These are phyloP conservation scores for Lipomyces chichibuensis DNA, from an alignment of 805 yeast species.

Conservation along the genomic window DNA sequence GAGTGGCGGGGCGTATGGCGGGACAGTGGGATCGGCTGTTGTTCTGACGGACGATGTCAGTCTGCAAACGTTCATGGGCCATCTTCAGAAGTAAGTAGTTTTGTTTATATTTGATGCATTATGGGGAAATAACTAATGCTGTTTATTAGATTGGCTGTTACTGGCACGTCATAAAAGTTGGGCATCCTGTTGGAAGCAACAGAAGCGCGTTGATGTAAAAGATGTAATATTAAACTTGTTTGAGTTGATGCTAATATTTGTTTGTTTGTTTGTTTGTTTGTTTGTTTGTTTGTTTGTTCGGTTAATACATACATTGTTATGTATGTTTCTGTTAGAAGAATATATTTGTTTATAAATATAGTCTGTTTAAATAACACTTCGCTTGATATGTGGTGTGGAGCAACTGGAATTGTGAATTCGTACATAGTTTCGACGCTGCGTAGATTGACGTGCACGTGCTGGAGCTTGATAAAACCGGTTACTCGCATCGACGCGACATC, in stretches of 20 bases:
- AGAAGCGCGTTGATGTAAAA: not conserved
- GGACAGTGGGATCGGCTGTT: constrained; percentile 64
- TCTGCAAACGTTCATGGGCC: constrained; percentile 92
- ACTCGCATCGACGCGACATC: not conserved
- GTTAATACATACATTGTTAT: not conserved
- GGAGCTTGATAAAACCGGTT: not conserved
- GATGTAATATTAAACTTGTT: not conserved
- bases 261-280: not conserved
- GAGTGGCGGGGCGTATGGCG: constrained; percentile 51
- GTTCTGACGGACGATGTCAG: constrained; percentile 97
- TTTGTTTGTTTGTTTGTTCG: not conserved
- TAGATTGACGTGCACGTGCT: not conserved
- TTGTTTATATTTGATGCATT: not conserved
- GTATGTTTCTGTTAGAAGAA: not conserved
- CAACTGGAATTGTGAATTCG: too few species aligned
- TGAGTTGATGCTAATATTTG: not conserved
- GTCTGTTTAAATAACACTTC: too few species aligned
- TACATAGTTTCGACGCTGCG: not conserved
- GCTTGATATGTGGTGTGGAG: too few species aligned
- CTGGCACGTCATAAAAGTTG: constrained; percentile 34
- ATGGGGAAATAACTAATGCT: not conserved
- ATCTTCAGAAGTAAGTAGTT: constrained; percentile 66
- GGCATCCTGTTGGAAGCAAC: not conserved
- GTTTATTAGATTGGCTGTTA: constrained; percentile 63
- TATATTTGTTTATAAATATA: too few species aligned